Base-by-base conservation (phyloP, 2,329 filamentous ascomycete species). In the Hypoxylon sp. region DNA sequence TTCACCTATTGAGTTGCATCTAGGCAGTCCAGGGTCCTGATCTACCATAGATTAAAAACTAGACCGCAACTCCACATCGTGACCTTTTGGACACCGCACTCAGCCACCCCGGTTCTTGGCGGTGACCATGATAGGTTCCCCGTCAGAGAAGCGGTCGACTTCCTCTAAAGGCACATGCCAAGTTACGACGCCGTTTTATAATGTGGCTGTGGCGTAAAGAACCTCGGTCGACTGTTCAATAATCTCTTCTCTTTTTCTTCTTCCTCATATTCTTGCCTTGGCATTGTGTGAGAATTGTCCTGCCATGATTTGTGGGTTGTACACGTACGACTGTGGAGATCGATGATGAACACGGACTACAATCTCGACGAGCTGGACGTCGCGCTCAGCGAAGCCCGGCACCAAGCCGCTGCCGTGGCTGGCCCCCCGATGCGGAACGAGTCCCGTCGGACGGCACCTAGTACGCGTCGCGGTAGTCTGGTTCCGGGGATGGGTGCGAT, bases 281-380 rank as follows among this genome's bases (percentile, higher is more conserved):
- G 17, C 56, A 35, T 50, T 33, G 24, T 53, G 44, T 37, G 17
- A 42, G 17, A 47, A 35, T 19, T 33, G 22, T 37, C 37, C 19
- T 59, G 56, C 52, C 44, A 68, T 69, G 65, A 70, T 58, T 58
- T 59, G 33, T 29, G 53, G 58, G 46, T 46, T 61, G 46, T 63
- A 70, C 65, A 60, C 44, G 48, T 37, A 47, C 51, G 51, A 61
- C 29, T 47, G 53, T 53, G 35, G 47, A 62, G 48, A 53, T 35
- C 46, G 65, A 63, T 64, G 59, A 67, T 70, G 60, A 66, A 73
- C 51, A 74, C 72, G 70, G 74, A 74, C 10, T 75, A 75, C 55
- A 75, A 77, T 63, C 72, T 76, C 50, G 75, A 75, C 60, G 76
- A 77, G 50, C 71, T 77, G 22, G 76, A 77, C 39, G 63, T 67